Conservation (phyloP, 352 stramenopile genomes). For the Phytophthora multivora region DNA sequence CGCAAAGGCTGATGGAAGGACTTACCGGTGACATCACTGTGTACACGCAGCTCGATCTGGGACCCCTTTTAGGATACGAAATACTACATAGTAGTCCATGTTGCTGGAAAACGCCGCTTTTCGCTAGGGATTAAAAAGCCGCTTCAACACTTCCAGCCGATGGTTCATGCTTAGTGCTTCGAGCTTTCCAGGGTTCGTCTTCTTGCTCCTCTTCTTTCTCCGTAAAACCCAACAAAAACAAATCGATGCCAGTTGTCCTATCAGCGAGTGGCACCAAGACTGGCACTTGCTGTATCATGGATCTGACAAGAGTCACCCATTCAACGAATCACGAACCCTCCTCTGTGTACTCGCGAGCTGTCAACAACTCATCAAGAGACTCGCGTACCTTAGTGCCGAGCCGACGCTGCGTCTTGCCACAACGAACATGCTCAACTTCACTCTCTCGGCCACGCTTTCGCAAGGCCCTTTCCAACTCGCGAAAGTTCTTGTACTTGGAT, state of each 20-base stretch:
- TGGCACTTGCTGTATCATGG: too few relatives aligned
- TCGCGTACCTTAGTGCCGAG: conserved; percentile 46
- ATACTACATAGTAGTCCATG: too few relatives aligned
- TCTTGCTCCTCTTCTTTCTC: too few relatives aligned
- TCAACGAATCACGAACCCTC: conserved; percentile 7
- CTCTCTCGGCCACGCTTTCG: conserved; percentile 35
- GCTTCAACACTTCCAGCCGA: not conserved
- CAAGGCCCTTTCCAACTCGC: conserved; percentile 48
- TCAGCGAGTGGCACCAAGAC: too few relatives aligned
- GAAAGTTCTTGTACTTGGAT: conserved; percentile 54
- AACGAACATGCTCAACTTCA: conserved; percentile 51
- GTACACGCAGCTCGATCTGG: too few relatives aligned
- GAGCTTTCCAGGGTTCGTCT: not conserved
- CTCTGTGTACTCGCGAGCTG: conserved; percentile 39
- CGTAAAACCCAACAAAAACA: too few relatives aligned
- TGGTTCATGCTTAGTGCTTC: not conserved
- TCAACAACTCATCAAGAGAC: conserved; percentile 42
- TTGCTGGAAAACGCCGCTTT: not conserved
- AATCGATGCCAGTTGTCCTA: too few relatives aligned
- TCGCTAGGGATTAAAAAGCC: not conserved
- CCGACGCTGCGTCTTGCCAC: conserved; percentile 51
- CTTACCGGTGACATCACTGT: too few relatives aligned
- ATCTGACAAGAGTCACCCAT: too few relatives aligned
- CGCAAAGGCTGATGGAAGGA: too few relatives aligned
- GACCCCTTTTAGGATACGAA: too few relatives aligned